phyloP scores from a whole-genome alignment of 768 basidiomycete species.

The Termitomyces sp. region DNA sequence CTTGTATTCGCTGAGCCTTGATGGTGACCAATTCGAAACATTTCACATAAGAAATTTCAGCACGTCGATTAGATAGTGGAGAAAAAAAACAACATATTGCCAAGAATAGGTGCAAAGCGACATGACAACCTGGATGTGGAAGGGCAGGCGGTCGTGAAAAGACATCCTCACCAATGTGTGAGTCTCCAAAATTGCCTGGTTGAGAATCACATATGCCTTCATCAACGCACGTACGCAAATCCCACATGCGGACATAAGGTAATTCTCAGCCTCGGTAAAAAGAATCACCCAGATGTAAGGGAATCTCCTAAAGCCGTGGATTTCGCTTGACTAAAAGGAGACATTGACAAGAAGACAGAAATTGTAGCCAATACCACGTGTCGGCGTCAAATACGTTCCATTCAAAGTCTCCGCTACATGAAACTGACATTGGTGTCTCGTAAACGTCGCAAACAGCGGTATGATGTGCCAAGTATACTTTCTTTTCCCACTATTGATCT shows the following conservation, averaged over 20 bases:
- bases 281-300: background rate
- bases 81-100: background rate
- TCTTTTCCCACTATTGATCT: background rate
- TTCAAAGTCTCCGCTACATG: background rate
- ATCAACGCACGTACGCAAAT: background rate
- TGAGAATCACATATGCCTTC: background rate
- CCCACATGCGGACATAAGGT: background rate
- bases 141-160: background rate
- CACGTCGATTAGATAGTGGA: background rate
- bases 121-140: background rate
- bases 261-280: background rate
- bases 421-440: background rate
- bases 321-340: background rate
- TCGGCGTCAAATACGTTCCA: background rate
- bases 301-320: background rate
- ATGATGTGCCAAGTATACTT: background rate
- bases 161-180: background rate
- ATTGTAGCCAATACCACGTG: background rate
- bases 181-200: background rate
- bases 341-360: background rate
- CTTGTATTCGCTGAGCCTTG: background rate
- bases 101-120: background rate
- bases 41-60: background rate
- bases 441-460: background rate
- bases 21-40: background rate